Base-by-base conservation (phyloP, 1,284 basidiomycete species). In the Cryptococcus hybrid region DNA sequence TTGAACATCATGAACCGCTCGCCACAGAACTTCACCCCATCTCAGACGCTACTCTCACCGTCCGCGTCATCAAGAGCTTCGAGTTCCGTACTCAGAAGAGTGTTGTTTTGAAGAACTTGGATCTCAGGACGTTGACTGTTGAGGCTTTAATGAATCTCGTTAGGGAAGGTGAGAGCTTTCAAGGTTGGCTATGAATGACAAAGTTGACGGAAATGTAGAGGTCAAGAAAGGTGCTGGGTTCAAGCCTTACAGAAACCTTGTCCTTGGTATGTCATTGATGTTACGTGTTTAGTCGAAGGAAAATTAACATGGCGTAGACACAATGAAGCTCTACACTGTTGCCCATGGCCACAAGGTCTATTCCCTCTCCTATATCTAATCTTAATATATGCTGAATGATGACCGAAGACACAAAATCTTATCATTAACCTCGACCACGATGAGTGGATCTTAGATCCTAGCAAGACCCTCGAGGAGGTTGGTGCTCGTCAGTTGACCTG, bases 391-490 rank as follows among this genome's bases (percentile, higher is more conserved):
- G 30, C 30, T 30, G 30, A 30, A 38, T 30, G 3, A 34, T n/a
- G 35, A 30, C n/a, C 11, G 35, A 39, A 94, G 92, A 93, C 92
- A 0, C 89, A 88, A 36, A 95, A 96, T 79, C 82, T 96, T 37
- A 95, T 96, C 75, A 94, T 97, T 70, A 96, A 97, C 76, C 82
- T 96, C 56, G 91, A 95, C 71, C 84, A 93, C 68, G 92, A 96
- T 64, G 90, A 95, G 40, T 93, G 91, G 90, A 89, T 95, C 64
- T 78, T 93, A 38, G 78, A 92, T 63, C 85, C 86, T 42, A 74
- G 73, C 11, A 84, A 83, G 70, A 82, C 80, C 0, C 81, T 97
- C 15, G 84, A 81, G 2, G 84, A 86, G 5, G 77, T 84, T 34
- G 90, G 88, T 11, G 85, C 92, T 57, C 88, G 92, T 92, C 58